phyloP scores from a whole-genome alignment of 2,329 filamentous ascomycete genomes.

The Coleophoma cylindrospora region DNA sequence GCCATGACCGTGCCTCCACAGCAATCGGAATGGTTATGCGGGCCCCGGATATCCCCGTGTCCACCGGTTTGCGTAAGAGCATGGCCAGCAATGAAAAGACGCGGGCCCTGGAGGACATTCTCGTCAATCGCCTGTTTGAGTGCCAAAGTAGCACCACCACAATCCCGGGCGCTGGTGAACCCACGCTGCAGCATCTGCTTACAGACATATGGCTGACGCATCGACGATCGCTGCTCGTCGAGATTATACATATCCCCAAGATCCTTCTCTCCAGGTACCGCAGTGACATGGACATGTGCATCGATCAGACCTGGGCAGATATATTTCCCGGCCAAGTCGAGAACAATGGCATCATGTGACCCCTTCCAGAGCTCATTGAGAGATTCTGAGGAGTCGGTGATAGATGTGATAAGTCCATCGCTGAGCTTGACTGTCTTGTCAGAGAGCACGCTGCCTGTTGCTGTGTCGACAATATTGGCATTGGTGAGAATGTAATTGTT shows the following conservation, averaged over 20 bases:
- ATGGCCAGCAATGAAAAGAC: slow-evolving; percentile 48
- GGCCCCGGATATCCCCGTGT: slow-evolving; percentile 44
- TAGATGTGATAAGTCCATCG: slow-evolving; percentile 24
- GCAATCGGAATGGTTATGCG: slow-evolving; percentile 39
- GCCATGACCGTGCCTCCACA: slow-evolving; percentile 38
- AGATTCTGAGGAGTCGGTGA: background rate
- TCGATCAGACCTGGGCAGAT: slow-evolving; percentile 47
- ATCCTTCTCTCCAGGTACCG: slow-evolving; percentile 34
- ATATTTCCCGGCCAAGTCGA: slow-evolving; percentile 37
- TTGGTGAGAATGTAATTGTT: slow-evolving; percentile 31
- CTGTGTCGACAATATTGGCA: slow-evolving; percentile 37
- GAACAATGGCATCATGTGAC: background rate
- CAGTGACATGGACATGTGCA: slow-evolving; percentile 42
- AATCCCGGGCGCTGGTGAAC: slow-evolving; percentile 55
- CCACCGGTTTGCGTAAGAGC: slow-evolving; percentile 54
- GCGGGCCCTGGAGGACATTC: slow-evolving; percentile 47
- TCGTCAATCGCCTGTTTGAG: slow-evolving; percentile 52
- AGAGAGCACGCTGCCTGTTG: slow-evolving; percentile 25
- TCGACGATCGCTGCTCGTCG: slow-evolving; percentile 28
- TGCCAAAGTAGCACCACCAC: slow-evolving; percentile 48
- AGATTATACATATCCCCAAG: slow-evolving; percentile 30
- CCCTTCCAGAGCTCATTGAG: background rate
- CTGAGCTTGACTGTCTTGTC: slow-evolving; percentile 29
- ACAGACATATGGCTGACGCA: slow-evolving; percentile 42
- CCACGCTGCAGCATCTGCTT: slow-evolving; percentile 48